Evolutionary conservation across 2,329 filamentous ascomycete species (phyloP), one percentile per base, ranked within the genome.

Genomic region (Ilyonectria robusta): DNA sequence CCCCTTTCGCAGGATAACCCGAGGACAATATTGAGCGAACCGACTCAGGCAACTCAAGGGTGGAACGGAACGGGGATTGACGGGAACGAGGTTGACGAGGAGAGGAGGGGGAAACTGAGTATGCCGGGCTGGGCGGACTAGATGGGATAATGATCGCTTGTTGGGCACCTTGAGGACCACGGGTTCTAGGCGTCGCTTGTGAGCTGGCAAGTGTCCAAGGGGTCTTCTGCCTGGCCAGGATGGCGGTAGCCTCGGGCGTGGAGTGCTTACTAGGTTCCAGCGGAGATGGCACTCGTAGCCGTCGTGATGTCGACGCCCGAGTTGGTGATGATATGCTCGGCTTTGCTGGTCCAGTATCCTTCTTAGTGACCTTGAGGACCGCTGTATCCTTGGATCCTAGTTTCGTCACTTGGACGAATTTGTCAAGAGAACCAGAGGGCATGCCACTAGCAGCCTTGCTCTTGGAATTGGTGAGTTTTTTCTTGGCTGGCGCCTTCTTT

Each of bases 61-160:
- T n/a, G 42, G 57, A 35, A 62, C 26, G 26, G 26, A 26, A 26
- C 26, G 26, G 26, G 26, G 26, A 26, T 26, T 26, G 26, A 66
- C 3, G 62, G 66, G 4, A 69, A 62, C 19, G 53, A 62, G 71
- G 65, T 31, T 46, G 50, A 67, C 75, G 65, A 48, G 78, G 67
- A 66, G 70, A 66, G 67, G 73, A 68, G 66, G 66, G 54, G 68
- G 77, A 61, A 78, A 78, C 75, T 69, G 81, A 79, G 33, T 74
- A 61, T 48, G 66, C 61, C 23, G 67, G 56, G 48, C 57, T 63
- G 76, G 76, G 70, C 58, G 84, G 84, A 68, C 84, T 85, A 76
- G 84, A 85, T 71, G 81, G 77, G 76, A 86, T 81, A 69, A 81
- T 55, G 77, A 86, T 84, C 67, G 83, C 71, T 72, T 85, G 65